Base-by-base conservation (phyloP, 106 monocot species). In the Allium fistulosum region DNA sequence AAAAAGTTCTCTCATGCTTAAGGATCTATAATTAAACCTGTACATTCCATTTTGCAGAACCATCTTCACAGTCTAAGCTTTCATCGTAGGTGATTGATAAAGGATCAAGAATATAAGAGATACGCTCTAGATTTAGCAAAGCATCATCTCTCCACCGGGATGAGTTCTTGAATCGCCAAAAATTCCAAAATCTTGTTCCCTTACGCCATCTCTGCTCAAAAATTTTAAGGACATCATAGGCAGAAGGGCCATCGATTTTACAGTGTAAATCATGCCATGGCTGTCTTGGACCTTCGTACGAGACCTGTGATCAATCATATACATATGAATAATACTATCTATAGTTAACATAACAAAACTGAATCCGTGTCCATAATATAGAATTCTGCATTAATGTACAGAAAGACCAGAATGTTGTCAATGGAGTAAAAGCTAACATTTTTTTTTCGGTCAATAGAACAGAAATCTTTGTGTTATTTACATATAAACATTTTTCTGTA, bases 251-350 rank as follows among this genome's bases (percentile, higher is more conserved):
- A 53, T 88, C 88, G 46, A 88, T 76, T 71, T 80, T 81, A 81
- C 88, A 84, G 67, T 84, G 88, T 53, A 88, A 58, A 59, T 88
- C 88, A 76, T 88, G 88, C 88, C 88, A 88, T 69, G 88, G 88
- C 69, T 88, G 78, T 62, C 88, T 78, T 26, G 88, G 84, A 37
- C 78, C 83, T 64, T 69, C 67, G 45, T 16, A 58, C 60, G 72
- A 72, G 60, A 8, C 17, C 85, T 79, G 71, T 49, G 50, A 6
- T 13, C 15, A 27, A 65, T 5, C 48, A 65, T 52, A 65, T 47
- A 75, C 9, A n/a, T n/a, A 37, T 37, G 5, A 37, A 37, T 37
- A 37, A 5, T 37, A 37, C 37, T 1, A 37, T 37, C 5, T 37
- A 37, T 37, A 37, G 5, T 37, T 37, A 37, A 5, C n/a, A 69